Base-by-base conservation (phyloP, 202 grass and related monocot genomes). In the Carex arenaria region DNA sequence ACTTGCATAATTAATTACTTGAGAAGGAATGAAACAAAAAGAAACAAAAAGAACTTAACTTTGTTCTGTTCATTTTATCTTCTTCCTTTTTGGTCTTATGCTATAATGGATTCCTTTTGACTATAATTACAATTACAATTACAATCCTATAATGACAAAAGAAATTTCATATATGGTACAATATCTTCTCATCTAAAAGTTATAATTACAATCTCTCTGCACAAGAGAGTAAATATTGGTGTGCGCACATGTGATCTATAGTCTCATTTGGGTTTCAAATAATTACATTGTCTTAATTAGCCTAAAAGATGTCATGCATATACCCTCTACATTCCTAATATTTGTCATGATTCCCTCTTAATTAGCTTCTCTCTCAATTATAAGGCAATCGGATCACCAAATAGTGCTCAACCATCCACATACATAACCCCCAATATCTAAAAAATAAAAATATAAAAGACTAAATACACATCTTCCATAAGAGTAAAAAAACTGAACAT, bases 341-440 rank as follows among this genome's bases (percentile, higher is more conserved):
- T 45, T 45, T 60, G 0, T 71, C 67, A 45, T 45, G 17, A 72
- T 3, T 22, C 38, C 18, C 67, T 71, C 32, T 71, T 71, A 22
- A 71, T 45, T 71, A 71, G 38, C 3, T 53, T 30, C 6, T 53
- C 5, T 76, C 47, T 55, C 22, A 55, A 32, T 56, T 76, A 56
- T 14, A 76, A 55, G 26, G 72, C 22, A 19, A 11, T 20, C 15
- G 43, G 28, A 54, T 78, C 53, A 57, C 53, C 73, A 18, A 57
- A 57, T 56, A 78, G 28, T 38, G 17, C 52, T 57, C 30, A 78
- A 13, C 53, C 73, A 59, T 78, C 73, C 52, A 78, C 73, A 59
- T n/a, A 78, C 28, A 59, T 20, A 60, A 59, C 36, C 8, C 20
- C 34, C 17, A 22, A 10, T 20, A 60, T 31, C 74, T 60, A 78